These are phyloP conservation scores for Boletus sensibilis DNA, from an alignment of 768 basidiomycete species.

Conservation along the genomic window DNA sequence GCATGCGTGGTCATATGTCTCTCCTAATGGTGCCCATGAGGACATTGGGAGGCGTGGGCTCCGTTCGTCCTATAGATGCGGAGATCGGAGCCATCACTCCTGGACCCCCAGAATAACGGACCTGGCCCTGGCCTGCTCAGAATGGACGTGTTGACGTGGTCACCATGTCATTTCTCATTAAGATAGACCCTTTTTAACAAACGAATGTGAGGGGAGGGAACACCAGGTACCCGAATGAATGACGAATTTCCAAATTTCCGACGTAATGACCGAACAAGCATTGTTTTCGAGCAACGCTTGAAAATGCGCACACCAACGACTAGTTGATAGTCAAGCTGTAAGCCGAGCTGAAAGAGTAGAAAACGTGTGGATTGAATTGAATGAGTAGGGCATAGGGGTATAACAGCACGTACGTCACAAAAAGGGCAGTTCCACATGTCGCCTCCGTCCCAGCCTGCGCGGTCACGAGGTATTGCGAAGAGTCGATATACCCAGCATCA, in stretches of 20 bases:
- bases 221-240: not conserved
- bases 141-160: not conserved
- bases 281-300: not conserved
- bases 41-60: too few species aligned
- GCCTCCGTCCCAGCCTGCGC: conserved; percentile 66
- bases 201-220: not conserved
- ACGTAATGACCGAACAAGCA: not conserved
- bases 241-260: not conserved
- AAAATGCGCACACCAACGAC: not conserved
- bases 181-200: not conserved
- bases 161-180: too few species aligned
- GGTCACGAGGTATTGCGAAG: conserved; percentile 56
- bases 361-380: not conserved
- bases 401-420: conserved; percentile 47
- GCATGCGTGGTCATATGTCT: too few species aligned
- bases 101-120: too few species aligned
- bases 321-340: conserved; percentile 49
- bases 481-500: conserved; percentile 41
- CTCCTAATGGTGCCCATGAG: too few species aligned
- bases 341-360: conserved; percentile 34
- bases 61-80: too few species aligned
- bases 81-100: too few species aligned
- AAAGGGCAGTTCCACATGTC: conserved; percentile 52
- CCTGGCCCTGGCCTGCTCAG: too few species aligned
- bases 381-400: not conserved